phyloP scores from a whole-genome alignment of 2,329 filamentous ascomycete species.

The Pseudogymnoascus sp. region DNA sequence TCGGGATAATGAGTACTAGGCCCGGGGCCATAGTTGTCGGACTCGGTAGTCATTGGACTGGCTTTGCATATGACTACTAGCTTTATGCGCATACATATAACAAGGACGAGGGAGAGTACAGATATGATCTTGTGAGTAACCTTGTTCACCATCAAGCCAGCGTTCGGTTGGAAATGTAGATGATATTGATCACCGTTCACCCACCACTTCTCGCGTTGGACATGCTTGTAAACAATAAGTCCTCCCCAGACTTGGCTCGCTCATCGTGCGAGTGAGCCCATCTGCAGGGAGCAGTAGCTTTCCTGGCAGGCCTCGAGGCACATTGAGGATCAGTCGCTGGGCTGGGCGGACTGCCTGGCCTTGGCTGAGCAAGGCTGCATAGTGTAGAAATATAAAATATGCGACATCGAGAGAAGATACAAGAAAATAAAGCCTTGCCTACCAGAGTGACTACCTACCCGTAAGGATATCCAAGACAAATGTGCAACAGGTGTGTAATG shows the following conservation, averaged over 20 bases:
- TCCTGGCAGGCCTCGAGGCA: background rate
- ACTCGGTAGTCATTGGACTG: background rate
- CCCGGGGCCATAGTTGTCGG: background rate
- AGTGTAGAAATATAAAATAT: background rate
- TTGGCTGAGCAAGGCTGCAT: background rate
- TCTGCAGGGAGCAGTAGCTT: background rate
- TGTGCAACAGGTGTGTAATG: background rate
- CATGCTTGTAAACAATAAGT: background rate
- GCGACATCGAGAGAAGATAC: background rate
- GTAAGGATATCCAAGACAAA: background rate
- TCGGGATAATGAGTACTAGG: background rate
- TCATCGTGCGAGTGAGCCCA: background rate
- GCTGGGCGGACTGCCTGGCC: background rate
- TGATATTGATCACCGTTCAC: background rate
- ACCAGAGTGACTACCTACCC: background rate
- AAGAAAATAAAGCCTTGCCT: background rate
- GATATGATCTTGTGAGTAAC: constrained; percentile 2
- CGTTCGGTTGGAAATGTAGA: background rate
- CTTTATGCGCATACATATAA: constrained; percentile 2
- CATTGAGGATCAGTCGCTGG: background rate
- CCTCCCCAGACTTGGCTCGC: background rate
- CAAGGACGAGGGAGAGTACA: background rate
- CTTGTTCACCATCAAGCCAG: background rate
- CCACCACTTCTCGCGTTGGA: background rate
- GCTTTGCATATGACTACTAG: constrained; percentile 5